Conservation (phyloP, 192 early-diverging fungal species). For the Linnemannia zychae region DNA sequence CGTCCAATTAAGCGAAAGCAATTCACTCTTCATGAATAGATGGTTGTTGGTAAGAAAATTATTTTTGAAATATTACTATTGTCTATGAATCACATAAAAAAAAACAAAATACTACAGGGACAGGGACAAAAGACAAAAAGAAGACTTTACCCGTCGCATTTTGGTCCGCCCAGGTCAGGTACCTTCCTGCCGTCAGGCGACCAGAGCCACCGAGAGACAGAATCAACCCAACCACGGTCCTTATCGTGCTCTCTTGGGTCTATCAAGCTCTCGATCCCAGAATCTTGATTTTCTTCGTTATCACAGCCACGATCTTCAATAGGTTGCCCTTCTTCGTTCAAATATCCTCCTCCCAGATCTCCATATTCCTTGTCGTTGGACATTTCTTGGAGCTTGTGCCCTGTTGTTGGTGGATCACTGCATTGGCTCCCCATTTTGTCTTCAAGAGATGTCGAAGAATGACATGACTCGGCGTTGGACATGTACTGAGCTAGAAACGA, state of each 20-base stretch:
- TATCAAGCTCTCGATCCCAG: conserved; percentile 21
- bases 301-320: conserved; percentile 11
- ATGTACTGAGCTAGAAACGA: neutral
- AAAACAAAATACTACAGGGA: neutral
- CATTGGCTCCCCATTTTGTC: neutral
- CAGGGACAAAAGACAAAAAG: neutral
- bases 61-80: neutral
- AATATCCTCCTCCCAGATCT: neutral
- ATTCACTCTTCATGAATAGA: too few species aligned
- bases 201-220: conserved; percentile 40
- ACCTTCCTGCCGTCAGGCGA: conserved; percentile 12
- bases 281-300: conserved; percentile 14
- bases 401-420: neutral
- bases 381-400: neutral
- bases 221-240: conserved; percentile 36
- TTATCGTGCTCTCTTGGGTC: conserved; percentile 6
- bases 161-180: neutral
- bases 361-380: neutral
- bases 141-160: neutral
- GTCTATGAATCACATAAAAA: neutral
- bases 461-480: neutral
- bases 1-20: too few species aligned
- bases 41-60: neutral
- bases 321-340: conserved; percentile 10
- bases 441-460: neutral